Evolutionary conservation across 2,329 filamentous ascomycete genomes (phyloP).

Genomic region (Ascochyta pisi): DNA sequence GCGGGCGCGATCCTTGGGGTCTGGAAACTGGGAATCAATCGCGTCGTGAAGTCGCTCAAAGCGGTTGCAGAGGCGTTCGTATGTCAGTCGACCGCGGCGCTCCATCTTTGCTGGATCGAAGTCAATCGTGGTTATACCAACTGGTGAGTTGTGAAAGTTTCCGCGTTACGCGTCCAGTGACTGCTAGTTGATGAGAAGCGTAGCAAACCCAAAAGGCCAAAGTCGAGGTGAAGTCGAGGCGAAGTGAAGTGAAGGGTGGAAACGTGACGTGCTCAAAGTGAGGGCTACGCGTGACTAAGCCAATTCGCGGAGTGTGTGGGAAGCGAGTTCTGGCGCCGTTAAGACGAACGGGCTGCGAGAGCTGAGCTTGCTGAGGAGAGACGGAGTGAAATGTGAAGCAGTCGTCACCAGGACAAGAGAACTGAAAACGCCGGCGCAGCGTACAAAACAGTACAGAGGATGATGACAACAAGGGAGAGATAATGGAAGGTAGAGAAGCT

Average conservation of each 20-base stretch:
- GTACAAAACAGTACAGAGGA: background rate
- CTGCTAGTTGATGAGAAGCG: background rate
- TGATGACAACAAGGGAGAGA: background rate
- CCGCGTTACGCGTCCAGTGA: background rate
- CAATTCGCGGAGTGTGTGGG: background rate
- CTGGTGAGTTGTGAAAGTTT: background rate
- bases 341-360: background rate
- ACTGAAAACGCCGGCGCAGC: background rate
- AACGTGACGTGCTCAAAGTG: background rate
- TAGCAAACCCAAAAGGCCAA: conserved; percentile 1
- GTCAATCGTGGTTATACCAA: background rate
- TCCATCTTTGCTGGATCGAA: background rate
- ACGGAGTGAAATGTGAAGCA: background rate
- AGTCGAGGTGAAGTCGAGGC: background rate
- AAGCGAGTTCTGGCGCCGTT: background rate
- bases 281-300: conserved; percentile 1
- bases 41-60: background rate
- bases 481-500: background rate
- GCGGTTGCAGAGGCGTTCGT: conserved; percentile 2
- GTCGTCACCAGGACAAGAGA: background rate
- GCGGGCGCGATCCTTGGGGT: conserved; percentile 1
- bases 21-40: background rate
- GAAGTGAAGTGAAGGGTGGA: conserved; percentile 4
- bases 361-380: background rate
- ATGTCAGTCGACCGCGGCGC: background rate